phyloP scores from a whole-genome alignment of 495 filamentous ascomycete species.

The Haplographium delicatum region DNA sequence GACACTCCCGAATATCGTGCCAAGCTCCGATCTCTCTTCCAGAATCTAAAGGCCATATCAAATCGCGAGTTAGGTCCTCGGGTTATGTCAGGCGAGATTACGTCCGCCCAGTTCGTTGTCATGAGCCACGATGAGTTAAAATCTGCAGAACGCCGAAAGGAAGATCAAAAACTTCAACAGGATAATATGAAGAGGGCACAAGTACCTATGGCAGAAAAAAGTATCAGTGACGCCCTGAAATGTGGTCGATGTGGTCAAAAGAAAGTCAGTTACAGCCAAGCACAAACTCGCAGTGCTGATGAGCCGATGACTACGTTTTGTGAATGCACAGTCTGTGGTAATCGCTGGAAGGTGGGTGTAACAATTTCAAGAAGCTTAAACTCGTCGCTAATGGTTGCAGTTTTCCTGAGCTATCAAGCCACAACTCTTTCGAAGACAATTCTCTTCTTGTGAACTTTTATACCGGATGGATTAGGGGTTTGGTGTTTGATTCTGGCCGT shows the following conservation, averaged over 20 bases:
- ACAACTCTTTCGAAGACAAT: not conserved
- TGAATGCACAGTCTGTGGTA: conserved; percentile 68
- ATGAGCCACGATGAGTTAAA: conserved; percentile 76
- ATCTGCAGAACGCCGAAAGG: conserved; percentile 59
- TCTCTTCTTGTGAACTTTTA: conserved; percentile 13
- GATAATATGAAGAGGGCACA: conserved; percentile 95
- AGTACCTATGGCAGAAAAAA: conserved; percentile 83
- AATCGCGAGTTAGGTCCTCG: conserved; percentile 70
- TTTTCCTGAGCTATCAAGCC: conserved; percentile 20
- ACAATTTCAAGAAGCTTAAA: too few relatives aligned
- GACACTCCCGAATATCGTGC: conserved; percentile 70
- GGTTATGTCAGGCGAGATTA: conserved; percentile 68
- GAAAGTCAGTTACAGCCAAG: conserved; percentile 92
- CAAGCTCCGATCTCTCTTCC: conserved; percentile 86
- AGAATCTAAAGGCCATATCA: conserved; percentile 88
- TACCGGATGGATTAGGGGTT: conserved; percentile 27
- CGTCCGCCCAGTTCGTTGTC: conserved; percentile 64
- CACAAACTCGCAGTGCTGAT: conserved; percentile 92
- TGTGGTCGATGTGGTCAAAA: conserved; percentile 87
- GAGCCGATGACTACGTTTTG: conserved; percentile 86
- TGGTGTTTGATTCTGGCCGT: conserved; percentile 8
- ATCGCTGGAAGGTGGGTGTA: conserved; percentile 70
- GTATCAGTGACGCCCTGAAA: conserved; percentile 76
- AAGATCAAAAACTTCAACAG: conserved; percentile 66
- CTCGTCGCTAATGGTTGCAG: conserved; percentile 14